Base-by-base conservation (phyloP, 441 rosid genomes). In the Gossypium aridum region DNA sequence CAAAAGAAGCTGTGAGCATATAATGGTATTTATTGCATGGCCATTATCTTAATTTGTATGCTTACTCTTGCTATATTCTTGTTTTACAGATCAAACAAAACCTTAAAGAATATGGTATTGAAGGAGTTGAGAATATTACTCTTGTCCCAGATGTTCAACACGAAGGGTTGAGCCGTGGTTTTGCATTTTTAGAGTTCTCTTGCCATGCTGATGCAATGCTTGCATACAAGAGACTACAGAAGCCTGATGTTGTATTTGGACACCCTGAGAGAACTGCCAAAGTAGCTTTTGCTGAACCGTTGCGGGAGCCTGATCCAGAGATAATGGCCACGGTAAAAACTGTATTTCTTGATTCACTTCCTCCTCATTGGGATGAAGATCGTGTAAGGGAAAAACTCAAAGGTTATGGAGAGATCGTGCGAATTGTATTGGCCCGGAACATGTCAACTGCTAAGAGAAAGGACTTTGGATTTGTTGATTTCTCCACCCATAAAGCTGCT, bases 221-320 rank as follows among this genome's bases (percentile, higher is more conserved):
- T 75, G 91, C 87, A 12, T 87, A 86, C 83, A 87, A 85, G 80
- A 83, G 88, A 83, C 93, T 87, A 80, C 90, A 89, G 79, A 87
- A 86, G 84, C 87, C 90, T 76, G 90, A 89, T 83, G 93, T 81
- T 84, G 77, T 85, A 47, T 86, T 89, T 80, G 93, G 91, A 34
- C 93, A 89, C 77, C 72, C 82, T 3, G 90, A 89, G 76, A 86
- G 91, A 80, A 86, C 93, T 43, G 91, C 86, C 19, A 89, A 89
- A 77, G 93, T 89, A 55, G 93, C 93, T 71, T 89, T 89, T 85
- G 89, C 89, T 1, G 93, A 89, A 81, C 90, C 91, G 8, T 79
- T 86, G 72, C 89, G 83, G 7, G 93, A 89, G 76, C 90, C 91
- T 71, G 91, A 89, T 79, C 93, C 93, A n/a, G 87, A 84, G 73